These are phyloP conservation scores for Pleoardoris graminearum DNA, from an alignment of 2,329 filamentous ascomycete genomes.

Conservation along the genomic window DNA sequence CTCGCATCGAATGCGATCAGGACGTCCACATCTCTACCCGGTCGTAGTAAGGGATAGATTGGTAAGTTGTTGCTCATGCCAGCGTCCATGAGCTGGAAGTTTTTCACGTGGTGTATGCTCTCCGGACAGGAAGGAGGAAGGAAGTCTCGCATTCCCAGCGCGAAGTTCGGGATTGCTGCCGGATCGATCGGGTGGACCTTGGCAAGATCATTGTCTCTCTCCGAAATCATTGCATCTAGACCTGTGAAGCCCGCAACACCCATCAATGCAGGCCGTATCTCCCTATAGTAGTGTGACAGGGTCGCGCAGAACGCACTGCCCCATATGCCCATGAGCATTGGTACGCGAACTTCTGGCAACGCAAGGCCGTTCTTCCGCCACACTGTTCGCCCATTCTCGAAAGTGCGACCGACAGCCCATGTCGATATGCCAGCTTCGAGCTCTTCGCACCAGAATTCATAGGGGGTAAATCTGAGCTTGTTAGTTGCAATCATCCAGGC, in stretches of 20 bases:
- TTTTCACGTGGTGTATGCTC: constrained; percentile 69
- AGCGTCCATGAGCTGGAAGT: constrained; percentile 79
- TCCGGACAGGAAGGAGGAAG: constrained; percentile 78
- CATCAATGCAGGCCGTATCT: constrained; percentile 80
- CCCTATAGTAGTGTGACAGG: constrained; percentile 92
- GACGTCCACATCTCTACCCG: constrained; percentile 85
- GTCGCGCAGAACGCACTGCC: constrained; percentile 96
- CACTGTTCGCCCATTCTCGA: constrained; percentile 70
- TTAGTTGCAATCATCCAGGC: constrained; percentile 8
- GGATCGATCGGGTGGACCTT: constrained; percentile 96
- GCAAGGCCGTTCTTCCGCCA: constrained; percentile 67
- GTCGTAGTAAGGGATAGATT: constrained; percentile 89
- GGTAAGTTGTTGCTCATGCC: constrained; percentile 99
- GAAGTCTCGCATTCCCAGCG: constrained; percentile 74
- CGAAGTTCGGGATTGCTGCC: constrained; percentile 86
- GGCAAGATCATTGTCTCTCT: constrained; percentile 78
- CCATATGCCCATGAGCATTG: constrained; percentile 90
- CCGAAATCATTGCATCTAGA: constrained; percentile 81
- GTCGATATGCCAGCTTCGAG: constrained; percentile 89
- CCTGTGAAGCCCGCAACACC: constrained; percentile 74
- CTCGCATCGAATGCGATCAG: constrained; percentile 93
- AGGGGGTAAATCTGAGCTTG: constrained; percentile 64
- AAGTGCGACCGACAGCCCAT: constrained; percentile 86
- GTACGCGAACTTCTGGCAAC: constrained; percentile 81
- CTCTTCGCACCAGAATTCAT: constrained; percentile 95